Conservation (phyloP, 225 moss, liverwort and hornwort species). For the Bryum argenteum region DNA sequence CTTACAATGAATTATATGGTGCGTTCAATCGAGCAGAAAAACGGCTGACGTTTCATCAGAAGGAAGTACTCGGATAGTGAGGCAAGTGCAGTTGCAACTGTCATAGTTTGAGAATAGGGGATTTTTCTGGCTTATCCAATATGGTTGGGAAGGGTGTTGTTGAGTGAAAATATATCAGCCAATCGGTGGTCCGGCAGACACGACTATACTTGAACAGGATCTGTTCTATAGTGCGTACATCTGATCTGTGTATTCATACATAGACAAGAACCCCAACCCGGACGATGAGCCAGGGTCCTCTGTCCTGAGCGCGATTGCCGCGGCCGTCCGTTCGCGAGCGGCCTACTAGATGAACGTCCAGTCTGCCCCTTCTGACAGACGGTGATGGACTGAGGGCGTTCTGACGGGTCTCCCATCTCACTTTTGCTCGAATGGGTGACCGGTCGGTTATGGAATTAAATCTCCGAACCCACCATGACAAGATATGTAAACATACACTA, state of each 20-base stretch:
- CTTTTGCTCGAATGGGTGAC: no score
- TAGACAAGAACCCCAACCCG: background rate
- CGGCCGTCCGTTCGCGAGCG: background rate
- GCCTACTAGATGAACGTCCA: slow-evolving; percentile 19
- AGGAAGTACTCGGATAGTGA: no score
- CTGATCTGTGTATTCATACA: background rate
- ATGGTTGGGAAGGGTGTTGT: background rate
- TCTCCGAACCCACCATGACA: no score
- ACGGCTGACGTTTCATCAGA: no score
- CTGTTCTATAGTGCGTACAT: slow-evolving; percentile 5
- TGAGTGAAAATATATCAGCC: background rate
- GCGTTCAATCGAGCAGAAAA: no score
- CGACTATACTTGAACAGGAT: slow-evolving; percentile 7
- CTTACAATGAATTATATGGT: no score
- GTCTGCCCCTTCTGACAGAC: background rate
- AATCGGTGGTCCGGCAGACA: accelerated
- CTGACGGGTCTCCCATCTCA: background rate
- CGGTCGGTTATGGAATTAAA: no score
- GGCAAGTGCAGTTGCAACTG: no score
- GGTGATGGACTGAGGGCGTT: background rate
- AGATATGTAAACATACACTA: no score
- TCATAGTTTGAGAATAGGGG: no score
- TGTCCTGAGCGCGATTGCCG: slow-evolving; percentile 25
- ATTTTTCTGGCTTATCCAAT: background rate
- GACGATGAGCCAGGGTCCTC: slow-evolving; percentile 19